A percentile compares a stretch with the other conserved stretches of the same genome.
These are phyloP conservation scores for Nannochloropsis limnetica DNA, from an alignment of 352 stramenopile species.

Conservation along the genomic window DNA sequence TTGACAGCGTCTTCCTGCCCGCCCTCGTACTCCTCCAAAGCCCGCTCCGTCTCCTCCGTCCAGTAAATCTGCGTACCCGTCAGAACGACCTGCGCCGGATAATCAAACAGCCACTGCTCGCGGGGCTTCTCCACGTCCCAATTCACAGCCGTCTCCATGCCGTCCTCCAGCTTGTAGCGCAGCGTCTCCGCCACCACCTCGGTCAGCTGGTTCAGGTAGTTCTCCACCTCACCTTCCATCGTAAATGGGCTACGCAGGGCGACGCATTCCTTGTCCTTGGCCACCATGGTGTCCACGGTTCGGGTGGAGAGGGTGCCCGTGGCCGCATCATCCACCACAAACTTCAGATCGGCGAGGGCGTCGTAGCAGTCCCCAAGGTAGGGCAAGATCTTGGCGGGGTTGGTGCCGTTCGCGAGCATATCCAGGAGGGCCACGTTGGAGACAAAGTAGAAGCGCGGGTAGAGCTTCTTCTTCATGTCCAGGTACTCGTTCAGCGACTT, in stretches of 20 bases:
- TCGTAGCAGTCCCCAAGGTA: conserved; percentile 95
- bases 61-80: conserved; percentile 88
- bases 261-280: conserved; percentile 86
- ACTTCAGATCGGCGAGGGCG: conserved; percentile 70
- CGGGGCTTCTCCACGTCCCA: conserved; percentile 91
- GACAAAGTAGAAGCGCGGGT: conserved; percentile 91
- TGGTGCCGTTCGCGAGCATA: conserved; percentile 87
- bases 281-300: conserved; percentile 77
- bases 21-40: conserved; percentile 84
- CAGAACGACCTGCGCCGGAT: conserved; percentile 82
- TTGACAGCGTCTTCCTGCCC: conserved; percentile 87
- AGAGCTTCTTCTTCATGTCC: conserved; percentile 84
- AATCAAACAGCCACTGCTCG: conserved; percentile 94
- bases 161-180: conserved; percentile 73
- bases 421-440: conserved; percentile 83
- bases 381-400: conserved; percentile 92
- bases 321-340: conserved; percentile 54
- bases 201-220: conserved; percentile 86
- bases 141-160: conserved; percentile 78
- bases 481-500: conserved; percentile 90
- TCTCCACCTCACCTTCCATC: conserved; percentile 68
- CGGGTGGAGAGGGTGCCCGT: conserved; percentile 58
- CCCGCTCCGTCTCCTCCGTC: conserved; percentile 89
- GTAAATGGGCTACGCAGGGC: conserved; percentile 63
- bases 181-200: conserved; percentile 75